These are phyloP conservation scores for Coprinopsis sp. DNA, from an alignment of 768 basidiomycete species.

Conservation along the genomic window DNA sequence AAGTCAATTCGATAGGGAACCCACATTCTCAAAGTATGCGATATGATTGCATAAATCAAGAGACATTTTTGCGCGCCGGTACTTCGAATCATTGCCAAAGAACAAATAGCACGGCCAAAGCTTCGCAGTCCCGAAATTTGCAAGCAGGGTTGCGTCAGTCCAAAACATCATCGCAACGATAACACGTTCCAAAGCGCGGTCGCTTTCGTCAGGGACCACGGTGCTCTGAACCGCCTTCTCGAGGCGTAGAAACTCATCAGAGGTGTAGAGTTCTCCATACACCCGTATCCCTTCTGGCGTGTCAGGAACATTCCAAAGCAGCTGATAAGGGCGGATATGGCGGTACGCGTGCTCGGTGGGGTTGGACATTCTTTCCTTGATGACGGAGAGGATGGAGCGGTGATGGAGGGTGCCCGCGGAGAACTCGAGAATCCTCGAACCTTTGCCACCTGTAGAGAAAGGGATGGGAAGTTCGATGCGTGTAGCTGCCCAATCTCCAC, in stretches of 20 bases:
- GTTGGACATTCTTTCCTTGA: not conserved
- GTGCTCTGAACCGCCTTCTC: not conserved
- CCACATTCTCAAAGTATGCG: conserved; percentile 13
- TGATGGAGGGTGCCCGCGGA: not conserved
- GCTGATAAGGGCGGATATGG: not conserved
- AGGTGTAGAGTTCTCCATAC: not conserved
- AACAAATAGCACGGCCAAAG: conserved; percentile 18
- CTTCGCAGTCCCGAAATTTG: conserved; percentile 13
- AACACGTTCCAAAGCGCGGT: conserved; percentile 10
- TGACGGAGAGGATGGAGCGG: not conserved
- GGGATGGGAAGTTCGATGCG: not conserved
- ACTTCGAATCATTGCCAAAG: conserved; percentile 18
- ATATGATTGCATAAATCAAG: conserved; percentile 13
- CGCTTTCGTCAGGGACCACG: not conserved
- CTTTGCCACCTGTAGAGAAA: not conserved
- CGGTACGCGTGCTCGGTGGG: not conserved
- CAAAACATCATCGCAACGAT: conserved; percentile 24
- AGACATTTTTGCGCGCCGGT: conserved; percentile 10
- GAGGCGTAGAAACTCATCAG: not conserved
- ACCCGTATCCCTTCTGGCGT: not conserved
- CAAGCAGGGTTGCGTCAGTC: conserved; percentile 17
- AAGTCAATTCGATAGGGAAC: not conserved
- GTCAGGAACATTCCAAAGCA: not conserved
- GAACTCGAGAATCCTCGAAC: not conserved
- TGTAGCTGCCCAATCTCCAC: not conserved